These are phyloP conservation scores for Ogataea dorogensis DNA, from an alignment of 805 yeast species.

Conservation along the genomic window DNA sequence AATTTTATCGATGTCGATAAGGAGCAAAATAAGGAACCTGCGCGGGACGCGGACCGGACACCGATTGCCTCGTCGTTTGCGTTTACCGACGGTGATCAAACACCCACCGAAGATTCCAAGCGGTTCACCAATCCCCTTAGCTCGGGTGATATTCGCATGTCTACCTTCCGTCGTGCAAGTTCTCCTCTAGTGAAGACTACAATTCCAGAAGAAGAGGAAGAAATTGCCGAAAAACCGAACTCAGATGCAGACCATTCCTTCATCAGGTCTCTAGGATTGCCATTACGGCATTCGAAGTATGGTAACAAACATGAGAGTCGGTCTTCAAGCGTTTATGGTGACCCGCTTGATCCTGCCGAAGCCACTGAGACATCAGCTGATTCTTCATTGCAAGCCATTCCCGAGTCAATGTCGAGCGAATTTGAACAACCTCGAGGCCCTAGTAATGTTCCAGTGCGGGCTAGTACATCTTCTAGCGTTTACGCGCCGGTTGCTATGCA, in stretches of 20 bases:
- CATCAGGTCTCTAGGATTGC: not conserved
- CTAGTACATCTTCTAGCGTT: slow-evolving; percentile 24
- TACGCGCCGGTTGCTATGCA: slow-evolving; percentile 10
- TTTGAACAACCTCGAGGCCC: slow-evolving; percentile 6
- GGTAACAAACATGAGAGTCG: slow-evolving; percentile 18
- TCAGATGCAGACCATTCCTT: not conserved
- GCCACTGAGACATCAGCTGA: too few species aligned
- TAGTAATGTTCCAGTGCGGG: slow-evolving; percentile 2
- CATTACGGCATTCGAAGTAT: slow-evolving; percentile 7
- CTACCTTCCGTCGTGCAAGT: slow-evolving; percentile 18
- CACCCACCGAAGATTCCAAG: slow-evolving; percentile 20
- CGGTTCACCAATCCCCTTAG: slow-evolving; percentile 25
- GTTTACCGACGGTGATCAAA: slow-evolving; percentile 21
- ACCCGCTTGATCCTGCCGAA: slow-evolving; percentile 3
- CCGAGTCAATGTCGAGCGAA: slow-evolving; percentile 15
- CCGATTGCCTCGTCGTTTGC: slow-evolving; percentile 11
- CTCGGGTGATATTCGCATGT: slow-evolving; percentile 13
- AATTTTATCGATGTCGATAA: slow-evolving; percentile 24
- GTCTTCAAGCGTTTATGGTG: slow-evolving; percentile 26
- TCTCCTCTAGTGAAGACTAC: slow-evolving; percentile 20
- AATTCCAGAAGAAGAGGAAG: slow-evolving; percentile 26
- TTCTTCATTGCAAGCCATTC: slow-evolving; percentile 10
- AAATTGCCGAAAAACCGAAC: slow-evolving; percentile 1
- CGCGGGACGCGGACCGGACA: slow-evolving; percentile 7
- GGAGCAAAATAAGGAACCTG: slow-evolving; percentile 10